Percentiles rank a stretch among this genome's conserved stretches.
phyloP scores from a whole-genome alignment of 192 early-diverging fungal genomes.

The Polychytrium aggregatum region DNA sequence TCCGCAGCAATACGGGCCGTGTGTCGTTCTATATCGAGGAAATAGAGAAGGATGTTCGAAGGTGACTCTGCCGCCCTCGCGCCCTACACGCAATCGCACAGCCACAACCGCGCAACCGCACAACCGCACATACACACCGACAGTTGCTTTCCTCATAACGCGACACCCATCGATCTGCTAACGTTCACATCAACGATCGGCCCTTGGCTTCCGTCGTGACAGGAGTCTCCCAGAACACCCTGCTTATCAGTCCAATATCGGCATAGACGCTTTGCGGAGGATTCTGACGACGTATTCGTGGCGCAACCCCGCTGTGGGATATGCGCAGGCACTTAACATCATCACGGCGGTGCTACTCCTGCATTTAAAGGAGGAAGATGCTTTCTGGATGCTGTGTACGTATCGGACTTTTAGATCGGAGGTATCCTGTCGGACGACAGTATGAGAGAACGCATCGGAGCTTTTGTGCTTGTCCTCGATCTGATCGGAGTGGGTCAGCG shows the following conservation, averaged over 20 bases:
- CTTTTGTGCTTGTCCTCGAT: too few species aligned
- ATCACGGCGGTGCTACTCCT: constrained; percentile 42
- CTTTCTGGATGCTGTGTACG: constrained; percentile 48
- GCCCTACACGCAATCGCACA: too few species aligned
- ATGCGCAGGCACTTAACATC: constrained; percentile 54
- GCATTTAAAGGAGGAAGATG: constrained; percentile 42
- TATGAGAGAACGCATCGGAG: too few species aligned
- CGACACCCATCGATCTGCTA: too few species aligned
- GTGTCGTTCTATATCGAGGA: constrained; percentile 40
- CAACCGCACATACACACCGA: too few species aligned
- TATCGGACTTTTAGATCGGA: not conserved
- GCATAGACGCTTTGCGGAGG: constrained; percentile 39
- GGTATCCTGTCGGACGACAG: too few species aligned
- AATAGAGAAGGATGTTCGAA: constrained; percentile 51
- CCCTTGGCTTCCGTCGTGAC: not conserved
- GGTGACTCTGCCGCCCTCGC: too few species aligned
- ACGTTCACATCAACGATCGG: not conserved
- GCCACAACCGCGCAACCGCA: too few species aligned
- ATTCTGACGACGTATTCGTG: constrained; percentile 47
- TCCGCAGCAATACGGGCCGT: constrained; percentile 18
- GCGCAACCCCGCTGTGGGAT: constrained; percentile 47
- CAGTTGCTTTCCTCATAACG: too few species aligned
- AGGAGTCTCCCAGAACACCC: constrained; percentile 49
- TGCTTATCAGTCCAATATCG: constrained; percentile 38
- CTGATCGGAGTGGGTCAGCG: too few species aligned